Evolutionary conservation across 805 yeast genomes (phyloP).

Genomic region (Cyberlindnera mrakii): DNA sequence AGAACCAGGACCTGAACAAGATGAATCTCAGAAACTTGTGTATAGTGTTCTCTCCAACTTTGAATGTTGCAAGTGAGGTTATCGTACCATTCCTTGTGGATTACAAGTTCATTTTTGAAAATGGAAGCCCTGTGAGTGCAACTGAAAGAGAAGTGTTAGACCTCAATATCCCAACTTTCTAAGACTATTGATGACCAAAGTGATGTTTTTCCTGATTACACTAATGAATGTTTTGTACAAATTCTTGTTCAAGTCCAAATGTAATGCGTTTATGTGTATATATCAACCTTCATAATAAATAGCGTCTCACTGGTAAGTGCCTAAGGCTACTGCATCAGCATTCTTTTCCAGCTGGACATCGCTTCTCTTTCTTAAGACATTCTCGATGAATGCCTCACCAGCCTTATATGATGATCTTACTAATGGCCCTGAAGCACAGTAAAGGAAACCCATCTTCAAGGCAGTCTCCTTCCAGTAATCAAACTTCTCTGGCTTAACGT

Average conservation of each 20-base stretch:
- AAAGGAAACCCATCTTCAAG: conserved; percentile 81
- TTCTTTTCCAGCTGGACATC: background rate
- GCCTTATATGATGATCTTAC: conserved; percentile 97
- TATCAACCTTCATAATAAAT: background rate
- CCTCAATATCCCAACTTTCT: conserved; percentile 41
- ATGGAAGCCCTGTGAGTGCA: conserved; percentile 35
- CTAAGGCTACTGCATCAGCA: background rate
- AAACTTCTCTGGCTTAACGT: conserved; percentile 88
- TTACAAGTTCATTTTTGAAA: conserved; percentile 54
- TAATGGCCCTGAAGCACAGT: conserved; percentile 96
- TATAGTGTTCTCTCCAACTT: conserved; percentile 78
- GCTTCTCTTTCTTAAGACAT: conserved; percentile 72
- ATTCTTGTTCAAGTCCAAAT: no score
- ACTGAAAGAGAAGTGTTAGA: conserved; percentile 43
- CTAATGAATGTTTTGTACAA: no score
- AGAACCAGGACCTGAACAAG: conserved; percentile 58
- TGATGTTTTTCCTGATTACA: no score
- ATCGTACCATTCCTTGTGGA: conserved; percentile 56
- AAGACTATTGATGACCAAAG: background rate
- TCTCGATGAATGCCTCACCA: conserved; percentile 95
- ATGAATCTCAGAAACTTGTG: conserved; percentile 80
- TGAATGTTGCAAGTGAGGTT: conserved; percentile 59
- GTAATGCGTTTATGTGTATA: background rate
- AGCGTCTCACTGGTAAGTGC: no score
- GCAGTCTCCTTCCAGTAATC: conserved; percentile 90